Percentiles rank a stretch among this genome's conserved stretches.
Conservation (phyloP, 352 stramenopile genomes). For the Pythium sukuiense region DNA sequence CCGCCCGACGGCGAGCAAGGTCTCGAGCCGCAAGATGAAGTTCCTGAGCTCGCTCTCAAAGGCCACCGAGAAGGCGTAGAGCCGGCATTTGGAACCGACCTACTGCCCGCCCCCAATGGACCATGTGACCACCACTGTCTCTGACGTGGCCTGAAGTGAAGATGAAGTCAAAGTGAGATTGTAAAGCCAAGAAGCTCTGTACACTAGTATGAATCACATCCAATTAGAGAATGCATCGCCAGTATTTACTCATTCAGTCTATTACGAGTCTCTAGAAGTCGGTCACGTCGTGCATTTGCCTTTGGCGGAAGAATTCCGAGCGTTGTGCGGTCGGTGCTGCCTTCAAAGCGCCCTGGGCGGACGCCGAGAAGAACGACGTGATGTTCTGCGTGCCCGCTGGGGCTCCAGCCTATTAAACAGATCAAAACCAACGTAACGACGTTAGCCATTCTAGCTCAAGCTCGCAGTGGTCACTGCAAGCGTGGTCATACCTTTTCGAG, state of each 20-base stretch:
- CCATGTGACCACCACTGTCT: too few species aligned
- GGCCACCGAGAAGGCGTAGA: slow-evolving; percentile 12
- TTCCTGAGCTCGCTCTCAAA: slow-evolving; percentile 16
- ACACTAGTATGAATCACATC: background rate
- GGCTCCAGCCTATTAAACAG: slow-evolving; percentile 40
- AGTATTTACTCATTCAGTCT: background rate
- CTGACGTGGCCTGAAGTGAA: background rate
- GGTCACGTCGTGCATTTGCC: slow-evolving; percentile 62
- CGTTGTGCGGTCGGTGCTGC: slow-evolving; percentile 25
- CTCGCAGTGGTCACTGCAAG: background rate
- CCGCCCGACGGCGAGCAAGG: slow-evolving; percentile 3
- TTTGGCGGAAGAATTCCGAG: slow-evolving; percentile 52
- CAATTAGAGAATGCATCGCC: slow-evolving; percentile 5
- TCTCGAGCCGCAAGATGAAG: slow-evolving; percentile 14
- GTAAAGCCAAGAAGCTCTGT: background rate
- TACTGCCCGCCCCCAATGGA: too few species aligned
- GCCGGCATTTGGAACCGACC: slow-evolving; percentile 8
- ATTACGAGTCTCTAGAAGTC: slow-evolving; percentile 41
- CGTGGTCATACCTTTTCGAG: slow-evolving; percentile 24
- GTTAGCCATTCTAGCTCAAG: too few species aligned
- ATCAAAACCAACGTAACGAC: background rate
- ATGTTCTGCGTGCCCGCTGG: slow-evolving; percentile 75
- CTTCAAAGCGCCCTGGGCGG: slow-evolving; percentile 28
- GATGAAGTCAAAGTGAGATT: background rate
- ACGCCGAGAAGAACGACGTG: slow-evolving; percentile 67